Percentiles rank a stretch among this genome's conserved stretches.
Conservation (phyloP, 2,329 filamentous ascomycete species). For the Exophiala phaeomuriformis region DNA sequence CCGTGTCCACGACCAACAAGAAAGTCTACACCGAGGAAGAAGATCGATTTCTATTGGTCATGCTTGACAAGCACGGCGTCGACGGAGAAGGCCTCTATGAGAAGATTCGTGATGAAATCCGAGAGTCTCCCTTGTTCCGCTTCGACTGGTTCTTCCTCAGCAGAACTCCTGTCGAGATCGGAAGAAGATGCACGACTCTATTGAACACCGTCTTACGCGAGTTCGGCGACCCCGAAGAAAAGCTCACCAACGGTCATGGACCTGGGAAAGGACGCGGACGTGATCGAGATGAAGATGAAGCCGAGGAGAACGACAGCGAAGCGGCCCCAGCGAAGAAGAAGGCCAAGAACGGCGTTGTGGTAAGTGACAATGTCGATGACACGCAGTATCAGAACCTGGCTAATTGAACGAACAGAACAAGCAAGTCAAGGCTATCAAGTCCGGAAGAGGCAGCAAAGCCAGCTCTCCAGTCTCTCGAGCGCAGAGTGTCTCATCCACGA, state of each 20-base stretch:
- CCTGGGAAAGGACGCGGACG: constrained; percentile 59
- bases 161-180: constrained; percentile 85
- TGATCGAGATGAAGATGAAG: constrained; percentile 64
- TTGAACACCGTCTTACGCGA: constrained; percentile 92
- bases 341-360: constrained; percentile 72
- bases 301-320: constrained; percentile 75
- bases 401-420: constrained; percentile 64
- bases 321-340: constrained; percentile 90
- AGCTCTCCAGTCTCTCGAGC: constrained; percentile 74
- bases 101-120: constrained; percentile 92
- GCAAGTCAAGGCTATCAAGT: constrained; percentile 80
- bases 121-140: constrained; percentile 86
- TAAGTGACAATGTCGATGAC: constrained; percentile 34
- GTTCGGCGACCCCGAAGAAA: constrained; percentile 62
- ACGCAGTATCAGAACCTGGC: background rate
- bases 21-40: constrained; percentile 99
- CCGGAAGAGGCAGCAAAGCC: constrained; percentile 38
- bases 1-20: constrained; percentile 97
- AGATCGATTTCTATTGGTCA: constrained; percentile 87
- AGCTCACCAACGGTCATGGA: constrained; percentile 50
- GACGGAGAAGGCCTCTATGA: constrained; percentile 89
- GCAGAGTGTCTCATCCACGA: constrained; percentile 75
- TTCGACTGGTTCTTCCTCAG: constrained; percentile 99
- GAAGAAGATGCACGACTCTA: constrained; percentile 84
- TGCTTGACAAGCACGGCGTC: constrained; percentile 85